These are phyloP conservation scores for Nicotiana rustica DNA, from an alignment of 305 asterid species.

Conservation along the genomic window DNA sequence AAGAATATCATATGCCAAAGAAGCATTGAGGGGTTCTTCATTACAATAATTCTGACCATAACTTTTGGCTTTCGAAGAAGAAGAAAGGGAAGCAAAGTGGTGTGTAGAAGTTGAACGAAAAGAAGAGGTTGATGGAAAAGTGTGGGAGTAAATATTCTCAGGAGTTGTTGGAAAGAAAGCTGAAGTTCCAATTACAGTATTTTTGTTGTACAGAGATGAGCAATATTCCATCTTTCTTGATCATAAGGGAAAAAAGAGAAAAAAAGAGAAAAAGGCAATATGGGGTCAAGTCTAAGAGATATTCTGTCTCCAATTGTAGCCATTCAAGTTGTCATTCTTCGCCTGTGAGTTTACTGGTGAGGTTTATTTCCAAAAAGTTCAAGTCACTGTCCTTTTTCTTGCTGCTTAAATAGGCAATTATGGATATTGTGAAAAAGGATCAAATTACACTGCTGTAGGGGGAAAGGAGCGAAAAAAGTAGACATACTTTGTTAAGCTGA, in stretches of 20 bases:
- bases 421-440: too few relatives aligned
- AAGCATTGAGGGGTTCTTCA: conserved; percentile 53
- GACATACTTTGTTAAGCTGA: not conserved
- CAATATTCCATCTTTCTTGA: conserved; percentile 33
- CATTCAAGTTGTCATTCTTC: not conserved
- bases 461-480: too few relatives aligned
- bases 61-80: conserved; percentile 48
- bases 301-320: conserved; percentile 12
- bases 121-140: conserved; percentile 36
- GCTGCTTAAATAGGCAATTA: not conserved
- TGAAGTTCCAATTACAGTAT: conserved; percentile 26
- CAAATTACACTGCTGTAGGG: too few relatives aligned
- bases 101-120: conserved; percentile 33
- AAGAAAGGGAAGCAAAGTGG: conserved; percentile 36
- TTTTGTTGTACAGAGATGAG: conserved; percentile 36
- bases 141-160: not conserved
- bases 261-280: not conserved
- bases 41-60: conserved; percentile 41
- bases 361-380: not conserved
- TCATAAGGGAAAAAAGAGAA: not conserved
- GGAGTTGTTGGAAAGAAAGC: conserved; percentile 36
- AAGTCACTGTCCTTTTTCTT: not conserved
- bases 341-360: not conserved
- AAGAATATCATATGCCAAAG: conserved; percentile 67
- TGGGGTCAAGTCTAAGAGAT: not conserved